phyloP scores from a whole-genome alignment of 2,329 filamentous ascomycete species.

The Fusarium sp. region DNA sequence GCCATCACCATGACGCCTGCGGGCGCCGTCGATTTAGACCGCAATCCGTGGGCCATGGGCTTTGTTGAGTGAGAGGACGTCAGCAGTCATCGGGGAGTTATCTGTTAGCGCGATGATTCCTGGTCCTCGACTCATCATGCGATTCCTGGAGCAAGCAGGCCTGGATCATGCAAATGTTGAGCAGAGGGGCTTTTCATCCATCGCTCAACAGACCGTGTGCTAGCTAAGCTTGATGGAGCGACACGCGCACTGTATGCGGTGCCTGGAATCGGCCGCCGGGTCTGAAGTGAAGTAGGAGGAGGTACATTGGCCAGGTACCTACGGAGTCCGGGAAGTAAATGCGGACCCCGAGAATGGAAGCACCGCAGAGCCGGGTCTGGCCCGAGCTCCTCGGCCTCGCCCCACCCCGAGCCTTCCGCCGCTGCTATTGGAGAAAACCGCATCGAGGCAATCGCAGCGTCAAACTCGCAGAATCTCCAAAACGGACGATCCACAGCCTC shows the following conservation, averaged over 20 bases:
- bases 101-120: neutral
- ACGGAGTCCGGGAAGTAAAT: conserved; percentile 4
- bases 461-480: conserved; percentile 24
- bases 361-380: conserved; percentile 20
- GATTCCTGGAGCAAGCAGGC: neutral
- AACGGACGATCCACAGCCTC: conserved; percentile 17
- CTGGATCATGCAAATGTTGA: conserved; percentile 3
- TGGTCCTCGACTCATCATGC: neutral
- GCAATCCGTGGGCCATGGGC: neutral
- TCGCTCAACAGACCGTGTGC: neutral
- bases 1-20: conserved; percentile 16
- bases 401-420: conserved; percentile 11
- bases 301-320: neutral
- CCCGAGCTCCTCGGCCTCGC: conserved; percentile 21
- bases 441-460: conserved; percentile 17
- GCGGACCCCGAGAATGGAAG: conserved; percentile 12
- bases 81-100: neutral
- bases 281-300: neutral
- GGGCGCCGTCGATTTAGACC: neutral
- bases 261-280: neutral
- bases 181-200: neutral
- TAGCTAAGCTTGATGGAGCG: neutral
- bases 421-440: conserved; percentile 22
- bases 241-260: neutral
- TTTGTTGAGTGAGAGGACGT: neutral